Conservation (phyloP, 352 stramenopile species). For the Globisporangium polare region DNA sequence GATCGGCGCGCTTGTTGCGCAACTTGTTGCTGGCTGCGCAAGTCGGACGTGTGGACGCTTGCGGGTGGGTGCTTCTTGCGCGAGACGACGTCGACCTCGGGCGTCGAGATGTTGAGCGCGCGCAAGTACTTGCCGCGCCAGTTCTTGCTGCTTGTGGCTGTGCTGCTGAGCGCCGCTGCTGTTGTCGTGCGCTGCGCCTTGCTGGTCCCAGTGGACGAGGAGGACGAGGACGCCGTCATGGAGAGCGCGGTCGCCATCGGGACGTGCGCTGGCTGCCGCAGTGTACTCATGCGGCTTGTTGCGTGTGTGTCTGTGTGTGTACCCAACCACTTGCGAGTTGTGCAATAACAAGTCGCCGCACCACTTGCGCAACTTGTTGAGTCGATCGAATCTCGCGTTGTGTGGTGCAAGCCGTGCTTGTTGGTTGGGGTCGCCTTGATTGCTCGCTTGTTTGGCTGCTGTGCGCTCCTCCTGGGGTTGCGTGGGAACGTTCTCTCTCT, state of each 20-base stretch:
- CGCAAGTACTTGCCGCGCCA: slow-evolving; percentile 77
- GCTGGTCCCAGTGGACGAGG: background rate
- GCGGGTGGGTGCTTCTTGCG: background rate
- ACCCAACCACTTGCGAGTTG: background rate
- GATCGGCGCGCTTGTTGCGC: slow-evolving; percentile 14
- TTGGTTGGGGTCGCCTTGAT: background rate
- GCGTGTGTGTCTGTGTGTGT: background rate
- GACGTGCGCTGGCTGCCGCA: background rate
- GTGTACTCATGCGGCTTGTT: background rate
- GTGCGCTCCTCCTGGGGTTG: slow-evolving; percentile 3
- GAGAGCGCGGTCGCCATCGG: background rate
- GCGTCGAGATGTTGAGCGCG: slow-evolving; percentile 68
- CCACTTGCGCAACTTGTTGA: background rate
- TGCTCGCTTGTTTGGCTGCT: background rate
- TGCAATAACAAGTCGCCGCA: background rate
- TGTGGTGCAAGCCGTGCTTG: slow-evolving; percentile 1
- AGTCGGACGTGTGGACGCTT: background rate
- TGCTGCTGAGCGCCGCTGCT: background rate
- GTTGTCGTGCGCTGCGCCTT: background rate
- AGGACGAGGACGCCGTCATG: background rate
- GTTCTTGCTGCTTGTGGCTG: slow-evolving; percentile 32
- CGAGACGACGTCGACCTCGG: slow-evolving; percentile 24
- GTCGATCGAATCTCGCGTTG: background rate
- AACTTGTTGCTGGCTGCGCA: slow-evolving; percentile 16
- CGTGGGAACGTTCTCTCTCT: slow-evolving; percentile 9